Evolutionary conservation across 176 grass and related monocot genomes (phyloP), one percentile per base, ranked within the genome.

Genomic region (Oryza nivara): DNA sequence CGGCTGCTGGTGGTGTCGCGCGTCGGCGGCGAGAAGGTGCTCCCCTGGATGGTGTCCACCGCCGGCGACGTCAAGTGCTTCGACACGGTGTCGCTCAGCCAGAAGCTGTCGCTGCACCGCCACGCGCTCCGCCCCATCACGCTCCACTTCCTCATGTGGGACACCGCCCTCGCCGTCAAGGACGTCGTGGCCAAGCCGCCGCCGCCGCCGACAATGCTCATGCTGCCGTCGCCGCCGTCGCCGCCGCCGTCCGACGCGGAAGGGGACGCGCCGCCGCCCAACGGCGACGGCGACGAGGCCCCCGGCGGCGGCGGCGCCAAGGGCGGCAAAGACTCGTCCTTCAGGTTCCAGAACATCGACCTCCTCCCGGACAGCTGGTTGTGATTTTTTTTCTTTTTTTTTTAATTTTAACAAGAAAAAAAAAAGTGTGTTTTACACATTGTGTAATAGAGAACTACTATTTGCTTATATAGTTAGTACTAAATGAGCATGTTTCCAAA

Each of bases 21-120:
- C 22, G 92, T 99, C 7, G 92, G 90, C 15, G 68, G 82, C 32
- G 84, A 96, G 86, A 99, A 96, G 89, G 93, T 99, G 63, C 86
- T 96, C 0, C 97, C 97, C 0, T 91, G 93, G 97, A 80, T 91
- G 90, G 93, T 88, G 4, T 91, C 97, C 30, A 91, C 92, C 14
- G 81, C 86, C 11, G 93, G 92, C 5, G 86, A 92, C 71, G 86
- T 99, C 88, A 89, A 87, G 79, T 99, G 97, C 88, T 99, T 88
- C 45, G 97, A 99, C 86, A 99, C 93, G 0, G 93, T 99, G 40
- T 96, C 97, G 5, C 93, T 99, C 32, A 99, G 97, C 90, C 97
- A 99, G 84, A 92, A 94, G 56, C 90, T 99, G 48, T 99, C 97
- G 44, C 75, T 99, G 63, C 97, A 99, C 88, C 92, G 93, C 28